Percentiles rank a stretch among this genome's conserved stretches.
Evolutionary conservation across 495 filamentous ascomycete genomes (phyloP).

Genomic region (Delitschia confertaspora): DNA sequence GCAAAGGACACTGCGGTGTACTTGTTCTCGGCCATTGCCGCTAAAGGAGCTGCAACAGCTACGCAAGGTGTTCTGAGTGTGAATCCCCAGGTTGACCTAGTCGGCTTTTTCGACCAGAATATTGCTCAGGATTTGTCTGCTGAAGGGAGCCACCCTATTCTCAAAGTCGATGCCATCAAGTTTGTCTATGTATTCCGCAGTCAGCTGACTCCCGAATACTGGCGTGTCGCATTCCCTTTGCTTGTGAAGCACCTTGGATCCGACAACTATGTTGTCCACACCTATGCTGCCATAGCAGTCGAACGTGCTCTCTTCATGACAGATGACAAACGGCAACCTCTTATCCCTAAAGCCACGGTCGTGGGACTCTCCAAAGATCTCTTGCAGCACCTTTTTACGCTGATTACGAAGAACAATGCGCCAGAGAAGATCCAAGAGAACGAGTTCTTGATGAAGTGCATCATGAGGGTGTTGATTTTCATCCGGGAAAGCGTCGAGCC

Average conservation of each 20-base stretch:
- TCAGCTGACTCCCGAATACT: conserved; percentile 74
- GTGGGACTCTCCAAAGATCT: conserved; percentile 74
- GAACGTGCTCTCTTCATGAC: conserved; percentile 79
- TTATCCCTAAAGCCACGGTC: conserved; percentile 66
- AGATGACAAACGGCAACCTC: conserved; percentile 59
- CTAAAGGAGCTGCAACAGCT: conserved; percentile 76
- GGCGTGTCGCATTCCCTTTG: conserved; percentile 78
- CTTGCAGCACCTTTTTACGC: conserved; percentile 79
- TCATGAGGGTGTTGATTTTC: conserved; percentile 93
- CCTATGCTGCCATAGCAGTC: conserved; percentile 88
- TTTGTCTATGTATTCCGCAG: conserved; percentile 93
- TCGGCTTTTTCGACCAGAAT: conserved; percentile 86
- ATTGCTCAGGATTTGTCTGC: conserved; percentile 74
- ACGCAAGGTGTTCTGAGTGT: conserved; percentile 82
- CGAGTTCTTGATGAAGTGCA: conserved; percentile 95
- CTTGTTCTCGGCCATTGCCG: conserved; percentile 86
- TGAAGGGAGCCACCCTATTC: conserved; percentile 63
- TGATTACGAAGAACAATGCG: conserved; percentile 70
- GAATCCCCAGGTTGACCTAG: conserved; percentile 65
- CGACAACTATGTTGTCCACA: conserved; percentile 88
- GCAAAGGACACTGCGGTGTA: conserved; percentile 96
- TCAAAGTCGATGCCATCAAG: conserved; percentile 96
- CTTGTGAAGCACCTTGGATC: conserved; percentile 83
- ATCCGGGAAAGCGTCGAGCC: conserved; percentile 67
- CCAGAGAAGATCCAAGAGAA: conserved; percentile 96